Evolutionary conservation across 1,284 basidiomycete genomes (phyloP).

Genomic region (Ustilago xerochloae): DNA sequence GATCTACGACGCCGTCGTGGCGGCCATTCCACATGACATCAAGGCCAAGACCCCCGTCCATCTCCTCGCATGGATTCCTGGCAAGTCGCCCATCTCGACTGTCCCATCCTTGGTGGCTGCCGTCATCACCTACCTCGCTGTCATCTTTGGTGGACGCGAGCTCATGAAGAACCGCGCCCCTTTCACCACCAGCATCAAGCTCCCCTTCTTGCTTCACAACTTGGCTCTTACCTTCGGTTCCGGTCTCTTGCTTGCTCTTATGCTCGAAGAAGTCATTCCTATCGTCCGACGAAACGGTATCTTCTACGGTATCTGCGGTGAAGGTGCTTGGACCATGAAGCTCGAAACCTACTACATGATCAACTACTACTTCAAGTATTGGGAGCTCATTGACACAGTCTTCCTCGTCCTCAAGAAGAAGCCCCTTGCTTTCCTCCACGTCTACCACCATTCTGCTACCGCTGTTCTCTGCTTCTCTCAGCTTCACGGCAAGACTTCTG

Average conservation of each 20-base stretch:
- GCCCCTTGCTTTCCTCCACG: slow-evolving; percentile 91
- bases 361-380: slow-evolving; percentile 77
- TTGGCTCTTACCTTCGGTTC: slow-evolving; percentile 85
- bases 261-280: slow-evolving; percentile 77
- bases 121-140: slow-evolving; percentile 82
- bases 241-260: slow-evolving; percentile 81
- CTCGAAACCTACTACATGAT: slow-evolving; percentile 84
- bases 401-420: slow-evolving; percentile 99
- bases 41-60: slow-evolving; percentile 36
- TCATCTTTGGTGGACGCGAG: slow-evolving; percentile 87
- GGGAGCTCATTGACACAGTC: slow-evolving; percentile 90
- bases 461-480: slow-evolving; percentile 93
- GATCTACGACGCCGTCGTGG: slow-evolving; percentile 48
- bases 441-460: slow-evolving; percentile 99
- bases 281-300: slow-evolving; percentile 52
- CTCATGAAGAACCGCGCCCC: slow-evolving; percentile 78
- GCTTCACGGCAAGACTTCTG: slow-evolving; percentile 80
- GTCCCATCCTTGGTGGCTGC: slow-evolving; percentile 67
- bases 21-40: slow-evolving; percentile 36
- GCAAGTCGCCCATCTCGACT: slow-evolving; percentile 60
- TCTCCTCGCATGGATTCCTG: slow-evolving; percentile 53
- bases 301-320: slow-evolving; percentile 79
- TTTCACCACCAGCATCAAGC: slow-evolving; percentile 74
- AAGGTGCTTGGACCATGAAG: slow-evolving; percentile 78
- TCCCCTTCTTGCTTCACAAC: slow-evolving; percentile 92